These are phyloP conservation scores for Carex kokanica DNA, from an alignment of 176 grass and related monocot genomes.

Conservation along the genomic window DNA sequence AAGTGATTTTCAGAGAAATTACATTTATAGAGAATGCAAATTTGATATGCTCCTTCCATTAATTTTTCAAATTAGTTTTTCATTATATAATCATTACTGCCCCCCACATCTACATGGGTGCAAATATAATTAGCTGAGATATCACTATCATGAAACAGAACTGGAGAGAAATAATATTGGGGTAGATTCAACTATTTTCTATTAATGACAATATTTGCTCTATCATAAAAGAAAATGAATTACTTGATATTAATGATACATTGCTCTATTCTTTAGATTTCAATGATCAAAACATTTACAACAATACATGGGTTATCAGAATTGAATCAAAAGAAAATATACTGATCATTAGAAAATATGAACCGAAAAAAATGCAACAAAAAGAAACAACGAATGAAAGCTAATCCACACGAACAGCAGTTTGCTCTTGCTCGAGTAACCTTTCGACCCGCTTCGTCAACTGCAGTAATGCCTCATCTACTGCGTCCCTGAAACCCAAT, in stretches of 20 bases:
- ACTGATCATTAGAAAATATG: background rate
- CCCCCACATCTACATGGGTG: background rate
- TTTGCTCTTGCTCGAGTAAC: background rate
- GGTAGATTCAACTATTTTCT: background rate
- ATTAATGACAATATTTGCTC: background rate
- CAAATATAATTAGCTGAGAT: background rate
- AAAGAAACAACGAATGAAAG: background rate
- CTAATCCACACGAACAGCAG: conserved; percentile 22
- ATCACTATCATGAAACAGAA: background rate
- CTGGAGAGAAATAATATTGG: background rate
- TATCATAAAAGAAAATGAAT: background rate
- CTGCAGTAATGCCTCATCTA: conserved; percentile 33
- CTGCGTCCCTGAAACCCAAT: conserved; percentile 33
- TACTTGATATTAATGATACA: background rate
- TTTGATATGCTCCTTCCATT: background rate
- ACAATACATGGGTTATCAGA: background rate
- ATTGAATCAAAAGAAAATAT: conserved; percentile 7
- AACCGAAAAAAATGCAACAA: conserved; percentile 9
- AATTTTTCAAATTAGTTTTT: too few species aligned
- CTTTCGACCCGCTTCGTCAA: conserved; percentile 26
- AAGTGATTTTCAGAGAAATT: background rate
- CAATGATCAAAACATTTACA: background rate
- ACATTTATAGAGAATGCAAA: background rate
- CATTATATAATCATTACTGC: background rate
- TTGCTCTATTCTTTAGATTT: background rate